Evolutionary conservation across 2,329 filamentous ascomycete genomes (phyloP).

Genomic region (Cladosporium sphaerospermum): DNA sequence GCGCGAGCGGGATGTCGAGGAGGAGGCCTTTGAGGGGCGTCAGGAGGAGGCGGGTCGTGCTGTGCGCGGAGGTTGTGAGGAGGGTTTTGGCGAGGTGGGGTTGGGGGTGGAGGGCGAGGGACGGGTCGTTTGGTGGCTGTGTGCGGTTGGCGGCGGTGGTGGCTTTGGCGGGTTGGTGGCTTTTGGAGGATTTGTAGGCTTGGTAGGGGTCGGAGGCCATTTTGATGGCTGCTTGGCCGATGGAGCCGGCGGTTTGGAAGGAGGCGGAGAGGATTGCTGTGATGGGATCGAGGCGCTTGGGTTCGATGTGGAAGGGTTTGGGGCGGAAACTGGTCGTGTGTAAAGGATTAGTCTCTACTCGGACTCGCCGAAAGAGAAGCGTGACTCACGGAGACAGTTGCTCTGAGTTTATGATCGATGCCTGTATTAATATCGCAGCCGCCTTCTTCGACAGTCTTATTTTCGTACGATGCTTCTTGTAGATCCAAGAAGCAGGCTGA

Average conservation of each 20-base stretch:
- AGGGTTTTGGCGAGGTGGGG: too few species aligned
- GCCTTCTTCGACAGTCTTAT: constrained; percentile 55
- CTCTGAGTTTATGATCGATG: constrained; percentile 44
- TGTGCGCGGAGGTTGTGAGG: constrained; percentile 40
- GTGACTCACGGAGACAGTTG: constrained; percentile 54
- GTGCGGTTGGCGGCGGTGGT: constrained; percentile 3
- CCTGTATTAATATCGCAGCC: constrained; percentile 56
- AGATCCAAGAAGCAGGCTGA: constrained; percentile 59
- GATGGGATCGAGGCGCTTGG: constrained; percentile 31
- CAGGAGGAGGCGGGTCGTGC: constrained; percentile 67
- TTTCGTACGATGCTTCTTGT: constrained; percentile 48
- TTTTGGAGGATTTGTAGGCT: background rate
- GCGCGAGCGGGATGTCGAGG: constrained; percentile 72
- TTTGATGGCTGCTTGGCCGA: constrained; percentile 26
- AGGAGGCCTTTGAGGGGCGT: constrained; percentile 41
- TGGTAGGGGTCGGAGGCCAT: constrained; percentile 63
- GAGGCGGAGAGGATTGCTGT: constrained; percentile 22
- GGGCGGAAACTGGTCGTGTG: constrained; percentile 1
- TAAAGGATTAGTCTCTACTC: constrained; percentile 53
- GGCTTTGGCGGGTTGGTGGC: constrained; percentile 12
- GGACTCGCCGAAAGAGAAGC: constrained; percentile 57
- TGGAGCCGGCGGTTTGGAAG: constrained; percentile 9
- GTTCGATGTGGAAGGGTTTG: constrained; percentile 28
- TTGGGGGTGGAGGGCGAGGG: too few species aligned
- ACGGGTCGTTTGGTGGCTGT: too few species aligned